A percentile compares a stretch with the other conserved stretches of the same genome.
These are phyloP conservation scores for Termitomyces sp. DNA, from an alignment of 768 basidiomycete genomes.

Conservation along the genomic window DNA sequence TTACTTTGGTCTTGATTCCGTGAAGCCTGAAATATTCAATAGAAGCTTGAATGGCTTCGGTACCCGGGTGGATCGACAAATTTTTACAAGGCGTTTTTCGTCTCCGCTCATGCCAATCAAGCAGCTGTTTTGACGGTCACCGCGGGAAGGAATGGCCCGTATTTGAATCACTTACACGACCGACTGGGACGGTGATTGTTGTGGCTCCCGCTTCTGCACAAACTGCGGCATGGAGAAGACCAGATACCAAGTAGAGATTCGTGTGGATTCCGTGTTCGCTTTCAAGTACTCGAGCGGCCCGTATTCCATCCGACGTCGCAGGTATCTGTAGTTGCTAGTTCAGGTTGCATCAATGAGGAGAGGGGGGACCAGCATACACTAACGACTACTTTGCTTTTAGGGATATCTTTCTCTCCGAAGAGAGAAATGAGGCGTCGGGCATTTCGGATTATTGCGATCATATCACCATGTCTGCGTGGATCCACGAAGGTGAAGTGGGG, in stretches of 20 bases:
- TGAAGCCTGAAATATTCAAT: slow-evolving; percentile 39
- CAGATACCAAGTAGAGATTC: slow-evolving; percentile 51
- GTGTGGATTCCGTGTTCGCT: slow-evolving; percentile 37
- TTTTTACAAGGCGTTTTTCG: slow-evolving; percentile 19
- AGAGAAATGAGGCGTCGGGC: slow-evolving; percentile 37
- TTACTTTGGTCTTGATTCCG: slow-evolving; percentile 34
- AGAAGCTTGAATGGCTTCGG: slow-evolving; percentile 44
- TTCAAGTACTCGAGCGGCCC: slow-evolving; percentile 40
- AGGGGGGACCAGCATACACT: slow-evolving; percentile 34
- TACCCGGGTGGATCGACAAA: slow-evolving; percentile 35
- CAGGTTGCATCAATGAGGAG: not conserved
- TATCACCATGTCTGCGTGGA: slow-evolving; percentile 37
- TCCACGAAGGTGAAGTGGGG: slow-evolving; percentile 52
- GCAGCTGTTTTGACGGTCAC: slow-evolving; percentile 26
- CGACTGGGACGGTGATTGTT: slow-evolving; percentile 47
- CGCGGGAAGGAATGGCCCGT: not conserved
- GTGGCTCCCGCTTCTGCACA: slow-evolving; percentile 51
- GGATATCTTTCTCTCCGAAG: slow-evolving; percentile 38
- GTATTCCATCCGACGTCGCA: slow-evolving; percentile 52
- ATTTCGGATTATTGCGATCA: slow-evolving; percentile 34
- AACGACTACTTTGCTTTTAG: slow-evolving; percentile 39
- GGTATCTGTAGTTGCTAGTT: slow-evolving; percentile 41
- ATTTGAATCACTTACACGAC: slow-evolving; percentile 34
- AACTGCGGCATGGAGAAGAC: slow-evolving; percentile 49
- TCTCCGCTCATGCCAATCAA: slow-evolving; percentile 38